phyloP scores from a whole-genome alignment of 495 filamentous ascomycete species.

The Penicillium maclennaniae region DNA sequence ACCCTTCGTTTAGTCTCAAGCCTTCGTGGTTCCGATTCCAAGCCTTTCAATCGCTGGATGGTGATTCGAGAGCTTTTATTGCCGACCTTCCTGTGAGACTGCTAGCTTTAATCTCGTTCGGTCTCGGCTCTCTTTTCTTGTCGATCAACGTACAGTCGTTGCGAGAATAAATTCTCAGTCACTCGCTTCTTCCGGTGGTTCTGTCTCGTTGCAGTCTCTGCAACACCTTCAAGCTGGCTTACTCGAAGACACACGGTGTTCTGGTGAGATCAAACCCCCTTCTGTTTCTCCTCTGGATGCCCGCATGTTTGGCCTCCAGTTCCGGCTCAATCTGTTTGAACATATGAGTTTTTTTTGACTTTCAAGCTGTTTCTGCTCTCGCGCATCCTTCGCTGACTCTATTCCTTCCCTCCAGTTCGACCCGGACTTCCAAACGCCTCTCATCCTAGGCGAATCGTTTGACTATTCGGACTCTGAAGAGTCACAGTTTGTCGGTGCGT shows the following conservation, averaged over 20 bases:
- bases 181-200: constrained; percentile 44
- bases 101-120: constrained; percentile 42
- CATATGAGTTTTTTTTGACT: constrained; percentile 2
- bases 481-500: constrained; percentile 42
- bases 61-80: constrained; percentile 36
- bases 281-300: constrained; percentile 21
- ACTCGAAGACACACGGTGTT: constrained; percentile 49
- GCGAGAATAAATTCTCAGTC: constrained; percentile 46
- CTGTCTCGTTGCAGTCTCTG: constrained; percentile 46
- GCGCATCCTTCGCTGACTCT: constrained; percentile 21
- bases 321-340: constrained; percentile 23
- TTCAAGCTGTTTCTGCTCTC: constrained; percentile 3
- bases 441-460: constrained; percentile 52
- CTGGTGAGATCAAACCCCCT: constrained; percentile 43
- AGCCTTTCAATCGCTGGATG: constrained; percentile 22
- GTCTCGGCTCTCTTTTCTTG: constrained; percentile 35
- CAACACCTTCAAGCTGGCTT: constrained; percentile 55
- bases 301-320: constrained; percentile 24
- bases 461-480: constrained; percentile 51
- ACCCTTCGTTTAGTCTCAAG: constrained; percentile 32
- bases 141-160: constrained; percentile 37
- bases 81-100: constrained; percentile 28
- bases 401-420: constrained; percentile 30
- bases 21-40: constrained; percentile 11
- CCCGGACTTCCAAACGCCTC: constrained; percentile 48